Evolutionary conservation across 306 rosid genomes (phyloP).

Genomic region (Lathyrus sativus): DNA sequence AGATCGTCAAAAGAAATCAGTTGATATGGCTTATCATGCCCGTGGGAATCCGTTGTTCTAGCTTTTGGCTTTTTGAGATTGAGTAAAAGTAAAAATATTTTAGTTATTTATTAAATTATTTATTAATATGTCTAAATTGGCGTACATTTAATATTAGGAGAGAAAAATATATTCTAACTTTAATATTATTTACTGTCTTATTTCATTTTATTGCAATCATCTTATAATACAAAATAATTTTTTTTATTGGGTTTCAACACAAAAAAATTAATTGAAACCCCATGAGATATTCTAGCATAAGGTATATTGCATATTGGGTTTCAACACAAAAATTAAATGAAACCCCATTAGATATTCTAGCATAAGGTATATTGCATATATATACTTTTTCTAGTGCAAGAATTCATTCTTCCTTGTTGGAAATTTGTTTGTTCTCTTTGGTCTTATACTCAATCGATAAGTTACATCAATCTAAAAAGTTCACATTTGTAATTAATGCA

Average conservation of each 20-base stretch:
- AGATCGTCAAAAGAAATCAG: no score
- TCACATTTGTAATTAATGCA: neutral
- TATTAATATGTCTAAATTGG: no score
- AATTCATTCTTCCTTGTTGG: neutral
- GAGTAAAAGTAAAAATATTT: no score
- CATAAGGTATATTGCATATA: neutral
- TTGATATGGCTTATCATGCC: no score
- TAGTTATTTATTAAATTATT: no score
- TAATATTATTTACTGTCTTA: no score
- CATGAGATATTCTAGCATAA: neutral
- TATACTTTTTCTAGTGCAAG: neutral
- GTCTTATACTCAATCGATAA: neutral
- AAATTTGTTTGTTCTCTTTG: no score
- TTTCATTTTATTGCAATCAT: neutral
- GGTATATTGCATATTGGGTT: neutral
- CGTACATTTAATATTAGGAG: no score
- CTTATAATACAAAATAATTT: neutral
- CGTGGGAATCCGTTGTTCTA: no score
- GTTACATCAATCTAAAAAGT: neutral
- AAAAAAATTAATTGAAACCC: neutral
- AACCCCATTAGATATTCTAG: neutral
- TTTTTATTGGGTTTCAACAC: no score
- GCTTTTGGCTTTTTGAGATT: no score
- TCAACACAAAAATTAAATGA: neutral
- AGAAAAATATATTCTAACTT: no score